Conservation (phyloP, 129 eudicot genomes). For the Dittrichia graveolens region DNA sequence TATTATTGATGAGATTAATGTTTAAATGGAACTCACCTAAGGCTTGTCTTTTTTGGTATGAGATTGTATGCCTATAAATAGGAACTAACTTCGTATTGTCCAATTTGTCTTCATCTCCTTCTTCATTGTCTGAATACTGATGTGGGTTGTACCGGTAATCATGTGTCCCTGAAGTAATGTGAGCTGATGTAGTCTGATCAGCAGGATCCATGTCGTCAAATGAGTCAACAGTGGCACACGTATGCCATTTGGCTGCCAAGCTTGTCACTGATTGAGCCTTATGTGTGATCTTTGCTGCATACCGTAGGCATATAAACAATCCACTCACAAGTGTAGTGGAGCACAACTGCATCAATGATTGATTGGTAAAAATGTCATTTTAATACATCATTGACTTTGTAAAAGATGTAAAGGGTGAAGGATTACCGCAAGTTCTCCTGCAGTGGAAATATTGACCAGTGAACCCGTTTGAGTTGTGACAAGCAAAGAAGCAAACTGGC, state of each 20-base stretch:
- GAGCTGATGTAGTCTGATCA: conserved; percentile 40
- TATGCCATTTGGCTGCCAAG: conserved; percentile 91
- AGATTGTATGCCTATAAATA: conserved; percentile 50
- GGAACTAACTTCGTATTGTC: conserved; percentile 74
- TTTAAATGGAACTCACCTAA: conserved; percentile 48
- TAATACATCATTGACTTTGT: no score
- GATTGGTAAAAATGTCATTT: no score
- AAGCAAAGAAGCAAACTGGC: conserved; percentile 72
- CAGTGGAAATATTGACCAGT: conserved; percentile 51
- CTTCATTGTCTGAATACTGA: conserved; percentile 55
- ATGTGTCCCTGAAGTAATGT: conserved; percentile 26
- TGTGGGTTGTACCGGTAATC: conserved; percentile 16
- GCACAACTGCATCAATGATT: conserved; percentile 47
- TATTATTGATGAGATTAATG: background rate
- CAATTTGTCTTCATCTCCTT: conserved; percentile 66
- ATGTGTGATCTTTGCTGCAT: conserved; percentile 88
- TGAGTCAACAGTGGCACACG: conserved; percentile 62
- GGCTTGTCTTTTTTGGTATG: conserved; percentile 87
- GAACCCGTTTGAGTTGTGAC: conserved; percentile 55
- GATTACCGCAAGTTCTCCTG: conserved; percentile 75
- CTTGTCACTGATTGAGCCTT: conserved; percentile 73
- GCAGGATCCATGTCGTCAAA: conserved; percentile 47
- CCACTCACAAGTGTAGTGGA: conserved; percentile 70
- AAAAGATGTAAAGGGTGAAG: background rate
- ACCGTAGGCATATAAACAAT: conserved; percentile 65